Conservation (phyloP, 2,329 filamentous ascomycete genomes). For the Chaetomium strumarium region DNA sequence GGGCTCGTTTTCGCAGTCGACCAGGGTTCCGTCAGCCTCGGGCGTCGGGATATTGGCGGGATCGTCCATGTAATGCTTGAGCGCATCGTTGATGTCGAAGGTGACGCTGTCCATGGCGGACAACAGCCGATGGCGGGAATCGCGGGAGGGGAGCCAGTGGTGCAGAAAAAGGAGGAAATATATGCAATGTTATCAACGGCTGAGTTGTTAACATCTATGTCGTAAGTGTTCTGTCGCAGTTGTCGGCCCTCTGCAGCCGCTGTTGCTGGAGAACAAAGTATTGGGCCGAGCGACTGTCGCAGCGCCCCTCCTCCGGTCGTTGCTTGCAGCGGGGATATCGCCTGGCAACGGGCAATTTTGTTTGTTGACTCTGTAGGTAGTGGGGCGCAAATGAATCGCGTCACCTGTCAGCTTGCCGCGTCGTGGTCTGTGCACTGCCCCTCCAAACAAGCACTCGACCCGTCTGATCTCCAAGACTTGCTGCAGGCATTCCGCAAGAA, state of each 20-base stretch:
- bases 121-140: conserved; percentile 23
- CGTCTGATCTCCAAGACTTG: neutral
- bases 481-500: too few relatives aligned
- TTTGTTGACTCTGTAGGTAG: conserved; percentile 31
- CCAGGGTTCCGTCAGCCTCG: conserved; percentile 74
- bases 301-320: conserved; percentile 4
- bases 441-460: conserved; percentile 1
- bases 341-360: conserved; percentile 30
- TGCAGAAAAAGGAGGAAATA: neutral
- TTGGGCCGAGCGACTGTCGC: neutral
- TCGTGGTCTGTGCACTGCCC: conserved; percentile 19
- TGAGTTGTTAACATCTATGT: neutral
- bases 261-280: neutral
- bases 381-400: too few relatives aligned
- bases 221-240: neutral
- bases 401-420: conserved; percentile 14
- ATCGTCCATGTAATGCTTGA: conserved; percentile 96
- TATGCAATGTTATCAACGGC: neutral
- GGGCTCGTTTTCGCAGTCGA: conserved; percentile 89
- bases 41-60: conserved; percentile 75
- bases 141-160: conserved; percentile 7
- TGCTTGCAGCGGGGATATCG: conserved; percentile 9
- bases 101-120: conserved; percentile 64
- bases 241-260: conserved; percentile 3
- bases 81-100: conserved; percentile 94